Evolutionary conservation across 1,139 yeast genomes (phyloP), one percentile per base, ranked within the genome.

Genomic region (Pneumocystis canis): DNA sequence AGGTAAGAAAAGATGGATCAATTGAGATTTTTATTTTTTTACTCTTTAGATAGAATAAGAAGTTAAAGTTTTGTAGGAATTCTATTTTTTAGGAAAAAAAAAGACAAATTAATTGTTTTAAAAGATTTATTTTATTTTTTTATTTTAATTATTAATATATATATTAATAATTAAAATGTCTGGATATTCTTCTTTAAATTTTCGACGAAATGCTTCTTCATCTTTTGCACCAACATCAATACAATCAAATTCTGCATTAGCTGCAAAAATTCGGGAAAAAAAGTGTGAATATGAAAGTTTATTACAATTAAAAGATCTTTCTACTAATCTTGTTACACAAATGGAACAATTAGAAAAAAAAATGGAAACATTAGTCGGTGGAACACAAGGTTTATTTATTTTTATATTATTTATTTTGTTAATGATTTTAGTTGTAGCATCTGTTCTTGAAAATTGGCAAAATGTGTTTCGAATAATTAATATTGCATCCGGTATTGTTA

Each of bases 381-480:
- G 87, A 0, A 79, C 89, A 1, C 82, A 79, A 63, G 69, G 73
- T 71, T 59, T 47, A n/a, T 20, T 20, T 9, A 69, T 33, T 63
- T 53, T 18, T 57, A 63, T 20, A 62, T 61, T 58, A 58, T 61
- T 25, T 33, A 58, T 39, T 62, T 57, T 66, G 65, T 33, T 58
- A 54, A 39, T 63, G 61, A 14, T 61, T 57, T 30, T 66, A 66
- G 74, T 74, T 57, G 75, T 75, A 28, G 74, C 77, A 6, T 72
- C 69, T 20, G 71, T 74, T 31, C 68, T 74, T 69, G 78, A 84
- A 9, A 85, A 84, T 67, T 87, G 95, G 95, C 81, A 82, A 65
- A 82, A 80, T 65, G 85, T 87, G 20, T 77, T 84, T 30, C 77
- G 83, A 65, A 81, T 89, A 0, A 81, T 86, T 0, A 81, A 85